Conservation (phyloP, 257 asterid genomes). For the Anisodus tanguticus region DNA sequence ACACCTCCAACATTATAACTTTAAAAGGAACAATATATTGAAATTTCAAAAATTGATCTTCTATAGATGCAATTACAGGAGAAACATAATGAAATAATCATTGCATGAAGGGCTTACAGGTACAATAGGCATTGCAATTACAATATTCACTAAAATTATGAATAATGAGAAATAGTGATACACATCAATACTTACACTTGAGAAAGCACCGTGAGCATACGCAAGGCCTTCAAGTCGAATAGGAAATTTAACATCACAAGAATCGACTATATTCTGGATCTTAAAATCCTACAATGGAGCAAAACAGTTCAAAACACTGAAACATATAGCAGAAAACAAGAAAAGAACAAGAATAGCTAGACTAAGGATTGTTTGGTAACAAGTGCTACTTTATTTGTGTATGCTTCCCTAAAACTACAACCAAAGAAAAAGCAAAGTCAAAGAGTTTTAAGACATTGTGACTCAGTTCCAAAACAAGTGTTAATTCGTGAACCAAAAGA, state of each 20-base stretch:
- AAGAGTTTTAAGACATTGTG: neutral
- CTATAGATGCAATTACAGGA: neutral
- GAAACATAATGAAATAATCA: neutral
- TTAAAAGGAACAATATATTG: too few relatives aligned
- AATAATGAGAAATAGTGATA: neutral
- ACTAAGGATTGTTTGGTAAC: neutral
- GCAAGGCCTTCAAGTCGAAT: slow-evolving; percentile 82
- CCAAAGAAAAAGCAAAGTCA: neutral
- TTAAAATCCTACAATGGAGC: slow-evolving; percentile 60
- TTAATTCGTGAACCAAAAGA: neutral
- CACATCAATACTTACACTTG: slow-evolving; percentile 56
- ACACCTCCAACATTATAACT: too few relatives aligned
- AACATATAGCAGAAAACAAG: neutral
- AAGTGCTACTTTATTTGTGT: neutral
- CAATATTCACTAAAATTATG: neutral
- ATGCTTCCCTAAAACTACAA: too few relatives aligned
- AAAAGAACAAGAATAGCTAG: neutral
- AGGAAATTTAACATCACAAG: slow-evolving; percentile 78
- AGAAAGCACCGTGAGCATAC: slow-evolving; percentile 78
- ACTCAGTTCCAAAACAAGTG: neutral
- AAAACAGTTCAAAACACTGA: neutral
- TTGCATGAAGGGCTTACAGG: neutral
- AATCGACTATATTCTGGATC: slow-evolving; percentile 82
- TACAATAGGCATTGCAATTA: neutral
- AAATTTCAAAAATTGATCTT: too few relatives aligned